A percentile compares a stretch with the other conserved stretches of the same genome.
These are phyloP conservation scores for Stenogyne calaminthoides DNA, from an alignment of 305 asterid genomes.

Conservation along the genomic window DNA sequence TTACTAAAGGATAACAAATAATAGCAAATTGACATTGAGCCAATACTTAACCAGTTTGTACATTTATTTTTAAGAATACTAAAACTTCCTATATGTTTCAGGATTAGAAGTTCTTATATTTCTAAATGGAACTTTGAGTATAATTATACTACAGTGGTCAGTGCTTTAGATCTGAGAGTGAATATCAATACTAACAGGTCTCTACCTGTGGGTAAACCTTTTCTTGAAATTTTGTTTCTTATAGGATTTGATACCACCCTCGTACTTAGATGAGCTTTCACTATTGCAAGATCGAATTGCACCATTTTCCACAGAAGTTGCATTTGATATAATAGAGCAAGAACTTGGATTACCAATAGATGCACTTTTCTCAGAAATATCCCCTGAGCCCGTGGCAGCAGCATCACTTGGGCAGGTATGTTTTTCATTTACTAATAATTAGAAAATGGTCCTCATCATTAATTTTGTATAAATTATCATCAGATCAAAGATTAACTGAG, in stretches of 20 bases:
- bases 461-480: not conserved
- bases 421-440: slow-evolving; percentile 25
- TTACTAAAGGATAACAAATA: not conserved
- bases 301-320: slow-evolving; percentile 85
- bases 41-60: not conserved
- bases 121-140: slow-evolving; percentile 17
- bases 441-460: slow-evolving; percentile 19
- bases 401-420: slow-evolving; percentile 98
- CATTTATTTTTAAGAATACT: not conserved
- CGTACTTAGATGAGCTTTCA: slow-evolving; percentile 92
- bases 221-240: slow-evolving; percentile 23
- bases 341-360: slow-evolving; percentile 87
- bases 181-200: slow-evolving; percentile 1
- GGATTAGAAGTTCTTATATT: slow-evolving; percentile 9
- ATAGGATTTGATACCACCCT: slow-evolving; percentile 93
- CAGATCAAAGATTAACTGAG: slow-evolving; percentile 23
- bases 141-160: not conserved
- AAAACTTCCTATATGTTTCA: not conserved
- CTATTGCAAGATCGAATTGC: slow-evolving; percentile 90
- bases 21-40: not conserved
- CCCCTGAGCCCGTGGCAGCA: slow-evolving; percentile 97
- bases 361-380: slow-evolving; percentile 80
- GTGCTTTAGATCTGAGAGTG: slow-evolving; percentile 28
- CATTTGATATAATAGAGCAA: slow-evolving; percentile 81
- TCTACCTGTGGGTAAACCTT: slow-evolving; percentile 16